A percentile compares a stretch with the other conserved stretches of the same genome.
Conservation (phyloP, 768 basidiomycete species). For the Gloeostereum incarnatum region DNA sequence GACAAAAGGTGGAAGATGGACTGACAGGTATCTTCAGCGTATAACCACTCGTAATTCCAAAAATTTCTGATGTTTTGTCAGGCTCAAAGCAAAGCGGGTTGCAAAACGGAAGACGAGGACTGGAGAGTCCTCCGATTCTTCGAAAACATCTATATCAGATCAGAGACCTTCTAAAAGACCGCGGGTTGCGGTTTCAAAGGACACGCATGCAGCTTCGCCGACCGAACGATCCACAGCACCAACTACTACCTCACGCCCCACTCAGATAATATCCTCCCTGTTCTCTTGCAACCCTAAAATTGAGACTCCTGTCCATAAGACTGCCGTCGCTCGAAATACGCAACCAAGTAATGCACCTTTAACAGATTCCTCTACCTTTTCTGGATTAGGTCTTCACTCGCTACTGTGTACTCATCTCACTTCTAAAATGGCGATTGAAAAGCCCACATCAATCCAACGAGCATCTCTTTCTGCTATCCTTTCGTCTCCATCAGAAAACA, state of each 20-base stretch:
- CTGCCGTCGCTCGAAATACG: conserved; percentile 16
- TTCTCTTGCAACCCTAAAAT: conserved; percentile 79
- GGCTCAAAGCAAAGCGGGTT: conserved; percentile 68
- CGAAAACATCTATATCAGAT: conserved; percentile 13
- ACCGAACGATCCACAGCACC: conserved; percentile 12
- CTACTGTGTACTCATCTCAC: conserved; percentile 71
- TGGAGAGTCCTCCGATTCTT: conserved; percentile 18
- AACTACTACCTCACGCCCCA: conserved; percentile 16
- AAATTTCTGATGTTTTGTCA: conserved; percentile 20
- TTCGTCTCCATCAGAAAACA: conserved; percentile 22
- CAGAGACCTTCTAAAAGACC: conserved; percentile 39
- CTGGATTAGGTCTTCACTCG: conserved; percentile 76
- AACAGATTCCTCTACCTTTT: conserved; percentile 65
- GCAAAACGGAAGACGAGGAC: conserved; percentile 47
- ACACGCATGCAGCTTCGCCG: conserved; percentile 5
- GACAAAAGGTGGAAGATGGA: conserved; percentile 67
- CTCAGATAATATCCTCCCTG: conserved; percentile 79
- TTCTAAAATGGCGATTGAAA: conserved; percentile 70
- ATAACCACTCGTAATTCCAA: conserved; percentile 4
- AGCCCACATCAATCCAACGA: conserved; percentile 88
- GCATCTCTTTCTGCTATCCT: conserved; percentile 54
- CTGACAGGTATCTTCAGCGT: conserved; percentile 50
- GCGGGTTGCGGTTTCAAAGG: conserved; percentile 20
- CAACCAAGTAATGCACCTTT: conserved; percentile 82
- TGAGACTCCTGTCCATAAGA: conserved; percentile 25